A percentile compares a stretch with the other conserved stretches of the same genome.
These are phyloP conservation scores for Apiotrichum gracile DNA, from an alignment of 1,284 basidiomycete species.

Conservation along the genomic window DNA sequence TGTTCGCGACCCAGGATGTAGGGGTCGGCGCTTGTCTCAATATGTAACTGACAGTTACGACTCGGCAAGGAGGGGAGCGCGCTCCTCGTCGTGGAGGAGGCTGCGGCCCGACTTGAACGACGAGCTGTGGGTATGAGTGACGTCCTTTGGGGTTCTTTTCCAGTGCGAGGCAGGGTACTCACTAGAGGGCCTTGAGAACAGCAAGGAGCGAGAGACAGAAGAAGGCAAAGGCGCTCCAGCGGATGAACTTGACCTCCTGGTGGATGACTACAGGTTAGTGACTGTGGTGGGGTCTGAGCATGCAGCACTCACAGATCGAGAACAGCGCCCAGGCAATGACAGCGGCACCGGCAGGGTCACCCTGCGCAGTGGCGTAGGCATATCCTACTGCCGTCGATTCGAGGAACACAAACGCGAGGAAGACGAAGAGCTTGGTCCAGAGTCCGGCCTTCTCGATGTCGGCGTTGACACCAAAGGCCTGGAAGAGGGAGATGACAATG, in stretches of 20 bases:
- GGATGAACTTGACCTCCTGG: constrained; percentile 63
- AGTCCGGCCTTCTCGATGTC: constrained; percentile 62
- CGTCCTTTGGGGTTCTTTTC: background rate
- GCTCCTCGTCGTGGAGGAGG: constrained; percentile 73
- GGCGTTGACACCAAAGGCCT: constrained; percentile 81
- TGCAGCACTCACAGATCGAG: constrained; percentile 36
- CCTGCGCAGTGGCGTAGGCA: constrained; percentile 79
- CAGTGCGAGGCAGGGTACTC: constrained; percentile 8
- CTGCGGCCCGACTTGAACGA: constrained; percentile 42
- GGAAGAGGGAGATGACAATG: constrained; percentile 79
- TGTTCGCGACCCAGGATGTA: no score
- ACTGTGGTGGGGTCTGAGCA: no score
- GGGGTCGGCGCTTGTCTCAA: no score
- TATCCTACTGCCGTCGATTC: constrained; percentile 87
- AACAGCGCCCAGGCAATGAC: constrained; percentile 46
- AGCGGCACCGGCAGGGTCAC: constrained; percentile 57
- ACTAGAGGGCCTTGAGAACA: constrained; percentile 60
- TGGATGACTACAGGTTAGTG: constrained; percentile 51
- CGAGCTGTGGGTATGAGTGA: constrained; percentile 34
- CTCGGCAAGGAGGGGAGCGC: constrained; percentile 60
- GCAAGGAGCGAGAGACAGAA: constrained; percentile 77
- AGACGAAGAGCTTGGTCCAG: constrained; percentile 90
- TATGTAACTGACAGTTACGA: background rate
- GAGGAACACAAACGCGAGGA: constrained; percentile 85
- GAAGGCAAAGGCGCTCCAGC: constrained; percentile 82